Base-by-base conservation (phyloP, 371 early-diverging fungal species). In the Dinochytrium kinnereticum region DNA sequence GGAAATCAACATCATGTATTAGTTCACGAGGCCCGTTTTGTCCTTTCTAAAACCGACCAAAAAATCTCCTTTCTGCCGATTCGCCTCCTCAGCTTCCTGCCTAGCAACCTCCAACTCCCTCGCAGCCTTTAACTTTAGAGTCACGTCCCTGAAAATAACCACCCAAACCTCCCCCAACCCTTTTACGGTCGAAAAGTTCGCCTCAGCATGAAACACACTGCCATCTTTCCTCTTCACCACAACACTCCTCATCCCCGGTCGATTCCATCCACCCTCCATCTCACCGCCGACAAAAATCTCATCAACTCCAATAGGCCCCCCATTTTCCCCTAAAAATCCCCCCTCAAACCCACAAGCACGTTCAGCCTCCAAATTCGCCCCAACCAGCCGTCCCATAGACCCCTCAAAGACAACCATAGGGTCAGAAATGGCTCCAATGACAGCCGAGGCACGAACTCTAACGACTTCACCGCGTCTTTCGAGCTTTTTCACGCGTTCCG, bases 151-250 rank as follows among this genome's bases (percentile, higher is more conserved):
- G 26, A 66, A 66, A 40, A 66, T 49, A 13, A 66, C 66, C 26
- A 66, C 66, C 66, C 66, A 66, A 5, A 66, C 49, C 33, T 66
- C 49, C 40, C 66, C 66, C 2, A 66, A 21, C 26, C 66, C 66
- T 40, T 28, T 26, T 24, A 66, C 66, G 49, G 66, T 49, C 26
- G 66, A 66, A 40, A 66, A 66, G 44, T 38, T 66, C n/a, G 66
- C 66, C 28, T 66, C 66, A 3, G 66, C 66, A 21, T 66, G 7
- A 28, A 66, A 66, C 5, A 2, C 7, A 21, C 30, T 40, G 2
- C 66, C 66, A 40, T 66, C 66, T 17, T 28, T 26, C 19, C 17
- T 31, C 64, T 34, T 64, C 31, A 57, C 31, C 57, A 5, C 57
- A 7, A 57, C 31, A 26, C 57, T 57, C 31, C n/a, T n/a, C 44